Evolutionary conservation across 371 early-diverging fungal genomes (phyloP), one percentile per base, ranked within the genome.

Genomic region (Mucor velutinosus): DNA sequence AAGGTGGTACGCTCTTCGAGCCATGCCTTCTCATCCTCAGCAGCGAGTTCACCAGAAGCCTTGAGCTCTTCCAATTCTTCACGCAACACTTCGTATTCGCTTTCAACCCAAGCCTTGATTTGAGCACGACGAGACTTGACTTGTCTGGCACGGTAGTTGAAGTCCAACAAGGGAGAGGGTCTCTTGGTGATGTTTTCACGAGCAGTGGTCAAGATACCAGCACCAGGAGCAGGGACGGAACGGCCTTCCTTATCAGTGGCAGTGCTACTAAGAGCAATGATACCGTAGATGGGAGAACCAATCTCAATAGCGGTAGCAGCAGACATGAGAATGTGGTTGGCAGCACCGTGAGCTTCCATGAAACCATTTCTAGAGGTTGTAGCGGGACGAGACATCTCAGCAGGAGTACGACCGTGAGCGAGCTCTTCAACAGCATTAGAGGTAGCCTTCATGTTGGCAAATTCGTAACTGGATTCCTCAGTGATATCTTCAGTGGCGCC

Each of bases 381-480:
- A 15, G 92, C 86, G 56, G 98, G 98, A 41, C 98, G 91, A 69
- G 93, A 95, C 94, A 96, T 96, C 69, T 97, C 97, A 32, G 77
- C 69, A 29, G 97, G 96, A 33, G 88, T 88, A 72, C 98, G 92
- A 29, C 98, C 98, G 35, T 86, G 86, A 15, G 89, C 94, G 33
- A 93, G 76, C 82, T 98, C 98, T 37, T 92, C 93, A 25, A 87
- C 85, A 35, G 97, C 81, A 75, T 89, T 94, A 66, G 91, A 90
- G 27, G 97, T 97, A 37, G 97, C 98, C 88, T 95, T 95, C 97
- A 97, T 98, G 87, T 95, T 94, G 71, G 95, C 95, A 82, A 98
- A 97, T 85, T 98, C 98, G 69, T 91, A 92, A 37, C 93, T 92
- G 41, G 95, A 93, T 72, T 98, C 96, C 76, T 96, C 97, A 61